A percentile compares a stretch with the other conserved stretches of the same genome.
phyloP scores from a whole-genome alignment of 2,329 filamentous ascomycete species.

The Fusarium guadeloupense region DNA sequence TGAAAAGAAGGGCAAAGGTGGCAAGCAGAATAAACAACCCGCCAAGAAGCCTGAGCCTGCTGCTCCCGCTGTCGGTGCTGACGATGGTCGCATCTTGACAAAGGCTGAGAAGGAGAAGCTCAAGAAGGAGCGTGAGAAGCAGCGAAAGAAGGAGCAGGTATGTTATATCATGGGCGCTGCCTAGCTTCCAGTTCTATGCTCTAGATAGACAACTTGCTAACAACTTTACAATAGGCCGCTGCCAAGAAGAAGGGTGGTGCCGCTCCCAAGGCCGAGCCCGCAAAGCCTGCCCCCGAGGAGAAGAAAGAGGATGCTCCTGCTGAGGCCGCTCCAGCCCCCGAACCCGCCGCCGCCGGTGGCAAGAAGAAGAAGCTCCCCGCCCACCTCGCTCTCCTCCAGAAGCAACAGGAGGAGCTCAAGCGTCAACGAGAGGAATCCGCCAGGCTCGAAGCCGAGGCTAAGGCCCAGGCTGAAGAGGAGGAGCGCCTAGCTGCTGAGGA shows the following conservation, averaged over 20 bases:
- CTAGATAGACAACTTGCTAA: slow-evolving; percentile 20
- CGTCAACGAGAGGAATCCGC: slow-evolving; percentile 72
- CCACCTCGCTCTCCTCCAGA: slow-evolving; percentile 76
- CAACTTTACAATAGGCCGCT: slow-evolving; percentile 57
- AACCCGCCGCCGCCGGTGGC: slow-evolving; percentile 56
- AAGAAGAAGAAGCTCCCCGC: slow-evolving; percentile 92
- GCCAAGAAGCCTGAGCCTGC: slow-evolving; percentile 59
- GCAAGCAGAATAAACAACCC: slow-evolving; percentile 53
- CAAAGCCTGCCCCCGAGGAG: slow-evolving; percentile 66
- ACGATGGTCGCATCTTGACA: slow-evolving; percentile 78
- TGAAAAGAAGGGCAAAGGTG: slow-evolving; percentile 76
- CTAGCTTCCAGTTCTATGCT: not conserved
- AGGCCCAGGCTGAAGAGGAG: slow-evolving; percentile 70
- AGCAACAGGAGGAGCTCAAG: slow-evolving; percentile 82
- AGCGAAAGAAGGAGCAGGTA: slow-evolving; percentile 97
- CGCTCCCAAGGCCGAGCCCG: slow-evolving; percentile 41
- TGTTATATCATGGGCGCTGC: not conserved
- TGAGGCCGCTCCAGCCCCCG: slow-evolving; percentile 38
- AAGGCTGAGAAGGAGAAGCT: slow-evolving; percentile 99
- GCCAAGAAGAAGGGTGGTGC: slow-evolving; percentile 79
- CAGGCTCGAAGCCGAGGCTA: slow-evolving; percentile 69
- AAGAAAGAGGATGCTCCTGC: slow-evolving; percentile 63
- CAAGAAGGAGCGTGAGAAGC: slow-evolving; percentile 98
- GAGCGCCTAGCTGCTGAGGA: slow-evolving; percentile 74
- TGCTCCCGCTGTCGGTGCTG: slow-evolving; percentile 63